Percentiles rank a stretch among this genome's conserved stretches.
Evolutionary conservation across 228 moss, liverwort and hornwort genomes (phyloP).

Genomic region (Sphagnum magellanicum): DNA sequence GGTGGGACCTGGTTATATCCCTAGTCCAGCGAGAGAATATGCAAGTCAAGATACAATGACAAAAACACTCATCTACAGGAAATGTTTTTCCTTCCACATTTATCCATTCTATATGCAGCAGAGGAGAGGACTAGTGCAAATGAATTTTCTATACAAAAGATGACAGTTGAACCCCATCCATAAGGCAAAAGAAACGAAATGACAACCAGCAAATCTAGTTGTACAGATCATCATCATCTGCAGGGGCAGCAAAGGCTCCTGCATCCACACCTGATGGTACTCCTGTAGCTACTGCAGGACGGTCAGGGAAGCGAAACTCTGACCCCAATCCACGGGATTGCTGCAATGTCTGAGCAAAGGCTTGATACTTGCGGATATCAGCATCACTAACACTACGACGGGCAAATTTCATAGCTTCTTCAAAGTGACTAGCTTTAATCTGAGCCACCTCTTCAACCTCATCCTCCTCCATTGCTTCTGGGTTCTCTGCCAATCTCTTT

Average conservation of each 20-base stretch:
- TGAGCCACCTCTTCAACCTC: slow-evolving; percentile 57
- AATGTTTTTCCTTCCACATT: no score
- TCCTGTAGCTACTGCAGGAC: slow-evolving; percentile 31
- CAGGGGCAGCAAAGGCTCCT: slow-evolving; percentile 31
- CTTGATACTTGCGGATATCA: slow-evolving; percentile 88
- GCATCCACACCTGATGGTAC: slow-evolving; percentile 18
- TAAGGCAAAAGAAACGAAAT: background rate
- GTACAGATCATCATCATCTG: slow-evolving; percentile 83
- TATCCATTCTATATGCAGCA: no score
- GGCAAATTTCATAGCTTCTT: slow-evolving; percentile 87
- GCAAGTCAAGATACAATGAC: no score
- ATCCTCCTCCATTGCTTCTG: slow-evolving; percentile 61
- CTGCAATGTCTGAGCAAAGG: slow-evolving; percentile 83
- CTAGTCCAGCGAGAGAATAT: no score
- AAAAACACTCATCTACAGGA: no score
- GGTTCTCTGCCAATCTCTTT: slow-evolving; percentile 49
- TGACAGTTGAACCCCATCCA: background rate
- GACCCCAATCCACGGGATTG: slow-evolving; percentile 83
- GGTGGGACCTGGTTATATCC: no score
- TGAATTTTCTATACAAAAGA: background rate
- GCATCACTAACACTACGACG: slow-evolving; percentile 87
- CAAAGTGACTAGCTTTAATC: slow-evolving; percentile 79
- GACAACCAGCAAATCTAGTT: slow-evolving; percentile 9
- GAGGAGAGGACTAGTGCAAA: no score
- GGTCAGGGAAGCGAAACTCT: slow-evolving; percentile 77